Base-by-base conservation (phyloP, 2,329 filamentous ascomycete species). In the Zymoseptoria brevis region DNA sequence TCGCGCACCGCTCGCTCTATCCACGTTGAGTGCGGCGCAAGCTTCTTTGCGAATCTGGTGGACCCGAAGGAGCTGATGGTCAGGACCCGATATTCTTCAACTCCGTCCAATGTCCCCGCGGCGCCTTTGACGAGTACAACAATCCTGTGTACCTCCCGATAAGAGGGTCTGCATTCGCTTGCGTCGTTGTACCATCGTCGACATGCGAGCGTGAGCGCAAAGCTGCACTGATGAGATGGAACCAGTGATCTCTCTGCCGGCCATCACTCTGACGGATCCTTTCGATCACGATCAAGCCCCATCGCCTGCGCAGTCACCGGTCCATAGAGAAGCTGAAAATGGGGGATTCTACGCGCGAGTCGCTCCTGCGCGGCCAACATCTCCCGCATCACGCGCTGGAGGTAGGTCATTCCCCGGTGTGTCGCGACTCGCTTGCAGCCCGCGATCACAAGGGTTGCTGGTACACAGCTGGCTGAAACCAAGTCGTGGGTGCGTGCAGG, bases 251-350 rank as follows among this genome's bases (percentile, higher is more conserved):
- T 16, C 50, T 19, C 54, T 77, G 54, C 75, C 77, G 50, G 73
- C 74, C 59, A 78, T 79, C 68, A 75, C 73, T 64, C 71, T 77
- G 58, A 76, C 74, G 45, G 75, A 79, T 68, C 72, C 75, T 60
- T 72, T 73, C 19, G 69, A 69, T 59, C 67, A 66, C 61, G 70
- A 74, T 58, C 59, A 65, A 29, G 66, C 66, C 53, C 68, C 74
- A 22, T 64, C 64, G 49, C 62, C 66, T 8, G 60, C 67, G 50
- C 66, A 68, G 54, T 66, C 64, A 24, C 67, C 67, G 13, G 56
- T 57, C 19, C 60, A 29, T 8, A 29, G 62, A 51, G 59, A 62
- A 8, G 48, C 11, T 21, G 49, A 19, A n/a, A 51, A 59, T 54
- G 53, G 57, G 41, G 56, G 55, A 22, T 45, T 60, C 50, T 53